Base-by-base conservation (phyloP, 2,329 filamentous ascomycete genomes). In the Fusarium camptoceras region DNA sequence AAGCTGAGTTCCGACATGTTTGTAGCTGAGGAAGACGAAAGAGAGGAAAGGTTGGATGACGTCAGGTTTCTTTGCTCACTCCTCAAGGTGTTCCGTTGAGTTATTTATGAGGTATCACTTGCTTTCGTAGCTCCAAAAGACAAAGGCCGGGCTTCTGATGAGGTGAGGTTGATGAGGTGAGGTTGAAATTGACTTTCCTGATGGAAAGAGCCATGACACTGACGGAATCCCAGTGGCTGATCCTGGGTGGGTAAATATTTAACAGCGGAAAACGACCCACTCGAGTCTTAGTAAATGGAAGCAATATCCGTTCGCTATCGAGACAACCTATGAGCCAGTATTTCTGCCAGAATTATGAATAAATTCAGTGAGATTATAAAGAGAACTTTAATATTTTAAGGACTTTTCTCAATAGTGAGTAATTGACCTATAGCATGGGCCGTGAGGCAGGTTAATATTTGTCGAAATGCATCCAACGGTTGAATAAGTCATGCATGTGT, bases 1-100 rank as follows among this genome's bases (percentile, higher is more conserved):
- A 82, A 81, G 8, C 55, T 75, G 55, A 82, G 78, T 42, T 80
- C 78, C 6, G 78, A 55, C 81, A 82, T 82, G 43, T 28, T 71
- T 27, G 24, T 16, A 24, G 6, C 16, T 12, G 5, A 11, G 8
- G 12, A 28, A 20, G 34, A 37, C 3, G 18, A 37, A 10, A 5
- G 8, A 11, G 24, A 20, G 49, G 24, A 20, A 31, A 51, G 22
- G n/a, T 22, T 37, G 16, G 22, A 37, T 42, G 49, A 53, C 14
- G 34, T 16, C 31, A 42, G 10, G 11, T 6, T 34, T 43, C 12
- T 11, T 41, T 7, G 8, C 14, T 12, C 20, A 2, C 9, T 51
- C 7, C 8, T 15, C 22, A 11, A 25, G 22, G 4, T 12, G n/a
- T 18, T 18, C 2, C 10, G 8, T 16, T 39, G 31, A 27, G 2